phyloP scores from a whole-genome alignment of 1,284 basidiomycete genomes.

The Irpex sp. region DNA sequence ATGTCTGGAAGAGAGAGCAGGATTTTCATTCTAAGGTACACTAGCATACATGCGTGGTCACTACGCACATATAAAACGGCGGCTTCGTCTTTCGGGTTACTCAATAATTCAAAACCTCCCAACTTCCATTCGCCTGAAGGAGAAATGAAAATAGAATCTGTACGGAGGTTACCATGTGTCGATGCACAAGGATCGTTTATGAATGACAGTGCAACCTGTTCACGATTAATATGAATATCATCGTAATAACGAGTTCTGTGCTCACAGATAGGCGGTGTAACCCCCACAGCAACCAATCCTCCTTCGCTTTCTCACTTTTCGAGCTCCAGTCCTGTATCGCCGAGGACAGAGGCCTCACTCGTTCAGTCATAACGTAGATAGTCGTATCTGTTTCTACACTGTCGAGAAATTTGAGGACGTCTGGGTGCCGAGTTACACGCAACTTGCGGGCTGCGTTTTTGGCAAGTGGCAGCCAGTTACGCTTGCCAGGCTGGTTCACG shows the following conservation, averaged over 20 bases:
- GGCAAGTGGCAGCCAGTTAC: slow-evolving; percentile 69
- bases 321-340: slow-evolving; percentile 60
- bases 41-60: slow-evolving; percentile 7
- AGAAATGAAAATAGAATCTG: slow-evolving; percentile 82
- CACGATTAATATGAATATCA: neutral
- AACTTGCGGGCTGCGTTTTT: slow-evolving; percentile 90
- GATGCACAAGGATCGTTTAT: slow-evolving; percentile 83
- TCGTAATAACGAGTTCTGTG: slow-evolving; percentile 13
- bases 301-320: slow-evolving; percentile 58
- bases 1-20: slow-evolving; percentile 42
- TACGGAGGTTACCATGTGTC: slow-evolving; percentile 83
- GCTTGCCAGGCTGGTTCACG: slow-evolving; percentile 53
- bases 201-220: slow-evolving; percentile 84
- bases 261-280: slow-evolving; percentile 84
- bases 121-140: slow-evolving; percentile 95
- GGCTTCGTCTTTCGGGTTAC: slow-evolving; percentile 71
- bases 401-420: slow-evolving; percentile 94
- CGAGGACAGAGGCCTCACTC: slow-evolving; percentile 73
- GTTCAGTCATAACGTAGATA: slow-evolving; percentile 93
- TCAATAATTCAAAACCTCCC: slow-evolving; percentile 90
- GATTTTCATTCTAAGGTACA: slow-evolving; percentile 17
- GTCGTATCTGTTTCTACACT: slow-evolving; percentile 83
- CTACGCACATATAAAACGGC: slow-evolving; percentile 73
- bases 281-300: slow-evolving; percentile 95
- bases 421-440: slow-evolving; percentile 89